phyloP scores from a whole-genome alignment of 2,329 filamentous ascomycete species.

The Trichophyton rubrum region DNA sequence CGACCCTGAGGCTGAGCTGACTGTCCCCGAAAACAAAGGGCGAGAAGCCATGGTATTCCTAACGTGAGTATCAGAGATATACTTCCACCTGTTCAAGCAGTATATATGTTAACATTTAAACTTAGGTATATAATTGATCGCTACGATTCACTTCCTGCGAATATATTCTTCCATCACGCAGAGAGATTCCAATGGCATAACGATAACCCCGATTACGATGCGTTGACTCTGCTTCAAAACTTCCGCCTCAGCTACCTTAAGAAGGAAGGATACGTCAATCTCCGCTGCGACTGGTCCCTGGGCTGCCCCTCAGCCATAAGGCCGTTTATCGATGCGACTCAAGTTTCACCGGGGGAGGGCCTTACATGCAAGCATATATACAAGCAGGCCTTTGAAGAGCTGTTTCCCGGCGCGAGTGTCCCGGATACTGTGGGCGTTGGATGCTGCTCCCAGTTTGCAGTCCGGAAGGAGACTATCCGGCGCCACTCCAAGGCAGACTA shows the following conservation, averaged over 20 bases:
- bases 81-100: not conserved
- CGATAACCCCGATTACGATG: conserved; percentile 39
- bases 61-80: conserved; percentile 19
- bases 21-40: conserved; percentile 47
- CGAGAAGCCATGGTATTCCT: conserved; percentile 52
- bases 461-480: conserved; percentile 45
- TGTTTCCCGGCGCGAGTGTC: conserved; percentile 35
- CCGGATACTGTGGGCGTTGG: conserved; percentile 46
- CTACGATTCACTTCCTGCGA: conserved; percentile 47
- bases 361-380: conserved; percentile 20
- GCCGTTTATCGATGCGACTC: conserved; percentile 30
- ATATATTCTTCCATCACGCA: conserved; percentile 49
- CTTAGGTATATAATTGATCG: conserved; percentile 46
- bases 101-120: not conserved
- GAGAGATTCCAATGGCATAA: conserved; percentile 49
- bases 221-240: conserved; percentile 38
- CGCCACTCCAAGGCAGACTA: conserved; percentile 42
- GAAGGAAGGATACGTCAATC: conserved; percentile 46
- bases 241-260: conserved; percentile 41
- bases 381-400: conserved; percentile 36
- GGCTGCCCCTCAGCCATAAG: conserved; percentile 50
- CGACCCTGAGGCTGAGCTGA: conserved; percentile 38
- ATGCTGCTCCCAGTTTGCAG: conserved; percentile 53
- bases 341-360: conserved; percentile 36
- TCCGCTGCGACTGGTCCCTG: conserved; percentile 46